phyloP scores from a whole-genome alignment of 2,329 filamentous ascomycete genomes.

The Neoascochyta sp. region DNA sequence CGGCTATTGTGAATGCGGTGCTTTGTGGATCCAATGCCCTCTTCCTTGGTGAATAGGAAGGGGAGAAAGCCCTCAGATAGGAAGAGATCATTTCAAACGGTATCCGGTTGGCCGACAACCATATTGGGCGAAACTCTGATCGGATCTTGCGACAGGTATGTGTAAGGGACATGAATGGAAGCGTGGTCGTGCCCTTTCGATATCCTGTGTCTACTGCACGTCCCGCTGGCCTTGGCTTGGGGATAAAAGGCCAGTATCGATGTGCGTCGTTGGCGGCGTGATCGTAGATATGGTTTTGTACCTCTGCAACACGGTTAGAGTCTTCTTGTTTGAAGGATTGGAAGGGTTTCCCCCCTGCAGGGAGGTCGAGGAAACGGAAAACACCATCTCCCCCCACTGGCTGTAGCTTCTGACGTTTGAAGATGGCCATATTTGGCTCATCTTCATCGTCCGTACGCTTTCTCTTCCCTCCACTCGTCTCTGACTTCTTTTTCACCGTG shows the following conservation, averaged over 20 bases:
- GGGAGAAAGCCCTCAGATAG: conserved; percentile 24
- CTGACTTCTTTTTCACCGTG: too few relatives aligned
- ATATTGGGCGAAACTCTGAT: conserved; percentile 24
- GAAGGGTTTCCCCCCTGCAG: too few relatives aligned
- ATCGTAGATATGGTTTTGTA: conserved; percentile 25
- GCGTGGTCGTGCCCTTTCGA: too few relatives aligned
- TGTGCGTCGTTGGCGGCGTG: conserved; percentile 9
- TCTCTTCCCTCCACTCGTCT: too few relatives aligned
- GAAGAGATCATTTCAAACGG: conserved; percentile 11
- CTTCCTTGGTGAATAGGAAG: conserved; percentile 3
- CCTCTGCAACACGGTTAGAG: conserved; percentile 19
- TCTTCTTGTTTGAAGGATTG: too few relatives aligned
- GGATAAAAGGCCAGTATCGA: conserved; percentile 14
- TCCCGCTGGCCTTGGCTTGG: too few relatives aligned
- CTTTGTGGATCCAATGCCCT: too few relatives aligned
- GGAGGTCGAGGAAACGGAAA: conserved; percentile 23
- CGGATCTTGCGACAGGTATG: conserved; percentile 21
- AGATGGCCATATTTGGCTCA: too few relatives aligned
- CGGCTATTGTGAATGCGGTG: too few relatives aligned
- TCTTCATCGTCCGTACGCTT: too few relatives aligned
- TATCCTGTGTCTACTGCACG: too few relatives aligned
- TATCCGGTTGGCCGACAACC: conserved; percentile 21
- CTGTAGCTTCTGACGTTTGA: conserved; percentile 9
- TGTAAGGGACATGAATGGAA: conserved; percentile 16
- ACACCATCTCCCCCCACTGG: background rate